Conservation (phyloP, 2,329 filamentous ascomycete species). For the Dactylellina parvicollis region DNA sequence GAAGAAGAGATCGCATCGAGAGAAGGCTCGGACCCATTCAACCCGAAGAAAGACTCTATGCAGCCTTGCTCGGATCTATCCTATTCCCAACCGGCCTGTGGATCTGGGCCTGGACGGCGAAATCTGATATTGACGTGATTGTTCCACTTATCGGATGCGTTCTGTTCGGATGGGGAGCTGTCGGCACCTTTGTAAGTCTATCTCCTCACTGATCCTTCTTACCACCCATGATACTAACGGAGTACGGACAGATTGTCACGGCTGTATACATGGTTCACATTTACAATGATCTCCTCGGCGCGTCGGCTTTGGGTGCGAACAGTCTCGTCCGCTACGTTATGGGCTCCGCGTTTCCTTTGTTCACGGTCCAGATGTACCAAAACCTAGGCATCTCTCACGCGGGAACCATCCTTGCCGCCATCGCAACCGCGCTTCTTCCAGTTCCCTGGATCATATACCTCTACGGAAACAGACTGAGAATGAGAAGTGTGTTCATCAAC, state of each 20-base stretch:
- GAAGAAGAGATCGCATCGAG: neutral
- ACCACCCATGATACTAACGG: conserved; percentile 66
- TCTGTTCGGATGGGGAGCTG: conserved; percentile 70
- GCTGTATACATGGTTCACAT: conserved; percentile 41
- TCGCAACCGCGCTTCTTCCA: conserved; percentile 65
- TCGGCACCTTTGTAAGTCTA: conserved; percentile 66
- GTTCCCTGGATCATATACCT: conserved; percentile 68
- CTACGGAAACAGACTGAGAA: conserved; percentile 62
- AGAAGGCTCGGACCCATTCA: conserved; percentile 56
- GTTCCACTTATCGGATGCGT: conserved; percentile 67
- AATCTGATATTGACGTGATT: conserved; percentile 64
- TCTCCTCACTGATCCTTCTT: conserved; percentile 66
- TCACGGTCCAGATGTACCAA: conserved; percentile 68
- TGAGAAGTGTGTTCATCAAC: conserved; percentile 32
- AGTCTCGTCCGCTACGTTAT: conserved; percentile 68
- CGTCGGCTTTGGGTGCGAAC: conserved; percentile 66
- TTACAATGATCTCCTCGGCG: conserved; percentile 50
- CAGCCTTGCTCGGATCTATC: conserved; percentile 69
- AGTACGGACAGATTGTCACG: conserved; percentile 35
- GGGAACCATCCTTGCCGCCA: conserved; percentile 62
- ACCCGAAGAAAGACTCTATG: conserved; percentile 70
- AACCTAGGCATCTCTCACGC: conserved; percentile 63
- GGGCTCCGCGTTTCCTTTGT: conserved; percentile 70
- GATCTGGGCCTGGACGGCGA: conserved; percentile 70
- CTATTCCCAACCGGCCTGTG: conserved; percentile 67